Evolutionary conservation across 768 basidiomycete species (phyloP).

Genomic region (Chiua virens): DNA sequence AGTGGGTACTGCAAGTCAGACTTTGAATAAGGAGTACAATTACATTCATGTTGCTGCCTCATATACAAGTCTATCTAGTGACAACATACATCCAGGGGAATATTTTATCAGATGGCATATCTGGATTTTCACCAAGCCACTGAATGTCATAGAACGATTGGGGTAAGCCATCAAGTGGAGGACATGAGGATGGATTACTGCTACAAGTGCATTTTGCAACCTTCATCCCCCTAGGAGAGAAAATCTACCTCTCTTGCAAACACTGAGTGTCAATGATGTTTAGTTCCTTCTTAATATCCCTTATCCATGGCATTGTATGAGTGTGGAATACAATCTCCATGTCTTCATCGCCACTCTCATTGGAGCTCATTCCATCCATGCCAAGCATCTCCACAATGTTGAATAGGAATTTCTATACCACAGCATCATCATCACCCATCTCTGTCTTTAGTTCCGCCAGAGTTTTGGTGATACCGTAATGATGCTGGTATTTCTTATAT

Average conservation of each 20-base stretch:
- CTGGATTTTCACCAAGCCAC: background rate
- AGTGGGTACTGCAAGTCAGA: no score
- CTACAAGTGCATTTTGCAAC: background rate
- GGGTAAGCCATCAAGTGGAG: background rate
- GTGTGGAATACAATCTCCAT: background rate
- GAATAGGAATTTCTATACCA: background rate
- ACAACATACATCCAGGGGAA: no score
- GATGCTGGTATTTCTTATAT: background rate
- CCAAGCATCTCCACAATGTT: background rate
- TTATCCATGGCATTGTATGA: background rate
- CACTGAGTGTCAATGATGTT: background rate
- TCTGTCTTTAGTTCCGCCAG: background rate
- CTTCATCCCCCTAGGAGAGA: constrained; percentile 4
- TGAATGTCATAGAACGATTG: background rate
- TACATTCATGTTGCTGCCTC: no score
- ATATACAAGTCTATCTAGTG: no score
- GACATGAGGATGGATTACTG: background rate
- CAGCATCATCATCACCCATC: background rate
- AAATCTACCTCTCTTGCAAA: background rate
- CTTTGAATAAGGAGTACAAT: no score
- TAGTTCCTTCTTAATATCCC: constrained; percentile 3
- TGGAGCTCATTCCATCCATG: constrained; percentile 6
- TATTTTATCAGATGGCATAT: background rate
- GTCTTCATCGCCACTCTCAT: constrained; percentile 5
- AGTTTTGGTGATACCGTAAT: background rate